Evolutionary conservation across 805 yeast species (phyloP).

Genomic region (Candida bentonensis): DNA sequence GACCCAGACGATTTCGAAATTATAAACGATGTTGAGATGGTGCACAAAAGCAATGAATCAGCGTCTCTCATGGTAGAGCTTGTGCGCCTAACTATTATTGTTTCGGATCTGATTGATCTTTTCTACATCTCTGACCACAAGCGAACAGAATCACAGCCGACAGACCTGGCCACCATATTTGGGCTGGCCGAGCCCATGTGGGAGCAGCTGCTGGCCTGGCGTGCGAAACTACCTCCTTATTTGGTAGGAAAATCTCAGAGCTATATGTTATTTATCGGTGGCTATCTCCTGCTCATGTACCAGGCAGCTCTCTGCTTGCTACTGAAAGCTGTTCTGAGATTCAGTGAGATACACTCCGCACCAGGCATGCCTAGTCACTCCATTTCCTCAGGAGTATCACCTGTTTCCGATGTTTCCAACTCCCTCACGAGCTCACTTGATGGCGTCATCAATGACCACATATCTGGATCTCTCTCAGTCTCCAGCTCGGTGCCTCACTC

Average conservation of each 20-base stretch:
- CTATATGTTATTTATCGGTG: constrained; percentile 8
- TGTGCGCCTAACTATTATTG: constrained; percentile 8
- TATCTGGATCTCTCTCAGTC: neutral
- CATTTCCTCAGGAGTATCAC: neutral
- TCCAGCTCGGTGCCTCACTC: neutral
- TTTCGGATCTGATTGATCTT: constrained; percentile 10
- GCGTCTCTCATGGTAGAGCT: constrained; percentile 6
- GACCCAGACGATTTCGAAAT: constrained; percentile 14
- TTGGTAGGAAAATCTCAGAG: constrained; percentile 8
- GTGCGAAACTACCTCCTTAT: constrained; percentile 8
- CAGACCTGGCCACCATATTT: constrained; percentile 9
- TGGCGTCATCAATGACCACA: neutral
- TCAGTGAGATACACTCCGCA: constrained; percentile 6
- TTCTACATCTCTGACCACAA: constrained; percentile 9
- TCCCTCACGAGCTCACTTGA: neutral
- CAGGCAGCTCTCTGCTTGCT: constrained; percentile 9
- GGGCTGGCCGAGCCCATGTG: constrained; percentile 10
- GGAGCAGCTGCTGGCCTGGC: constrained; percentile 9
- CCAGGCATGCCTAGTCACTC: neutral
- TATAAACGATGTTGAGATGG: constrained; percentile 8
- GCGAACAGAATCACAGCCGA: constrained; percentile 9
- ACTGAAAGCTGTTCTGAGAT: constrained; percentile 10
- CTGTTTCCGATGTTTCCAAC: neutral
- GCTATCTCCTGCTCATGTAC: constrained; percentile 11
- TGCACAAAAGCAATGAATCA: neutral